Base-by-base conservation (phyloP, 768 basidiomycete genomes). In the Serendipita indica region DNA sequence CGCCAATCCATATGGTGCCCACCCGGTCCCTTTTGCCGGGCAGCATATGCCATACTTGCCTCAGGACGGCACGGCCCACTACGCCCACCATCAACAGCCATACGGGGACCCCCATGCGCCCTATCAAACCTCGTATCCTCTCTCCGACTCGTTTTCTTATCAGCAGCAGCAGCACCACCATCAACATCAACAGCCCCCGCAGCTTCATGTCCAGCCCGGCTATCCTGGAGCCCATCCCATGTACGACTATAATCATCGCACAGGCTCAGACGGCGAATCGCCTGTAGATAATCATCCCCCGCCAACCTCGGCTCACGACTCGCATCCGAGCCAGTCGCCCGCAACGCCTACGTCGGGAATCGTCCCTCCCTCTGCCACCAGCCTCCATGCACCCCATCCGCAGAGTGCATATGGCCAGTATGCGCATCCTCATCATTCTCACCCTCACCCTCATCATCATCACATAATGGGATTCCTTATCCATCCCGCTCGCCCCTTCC, bases 401-500 rank as follows among this genome's bases (percentile, higher is more conserved):
- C 57, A 57, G 18, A 34, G 25, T 28, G 22, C 16, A 25, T 39
- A 20, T 28, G 28, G 16, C 25, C 39, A 59, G 28, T 52, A 57
- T 30, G 20, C 39, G 2, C 30, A 56, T 14, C n/a, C 20, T n/a
- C 35, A 46, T 25, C 10, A 56, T 14, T 25, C 20, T n/a, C 35
- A 46, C 33, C 10, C 56, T 68, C 69, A 60, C 60, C 71, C 59
- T 37, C 63, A 65, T 67, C 70, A 66, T 67, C 71, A 69, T 72
- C n/a, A n/a, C n/a, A n/a, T 73, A 74, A 74, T 79, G 49, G 49
- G 49, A 54, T 22, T 28, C 22, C 49, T 4, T 27, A n/a, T 57
- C 57, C 46, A 81, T 84, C 80, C 82, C 83, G 63, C 82, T 83
- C 59, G 79, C 84, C 83, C 68, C 81, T 73, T 74, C 80, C 71